A percentile compares a stretch with the other conserved stretches of the same genome.
Evolutionary conservation across 2,329 filamentous ascomycete species (phyloP).

Genomic region (Fusarium albosuccineum): DNA sequence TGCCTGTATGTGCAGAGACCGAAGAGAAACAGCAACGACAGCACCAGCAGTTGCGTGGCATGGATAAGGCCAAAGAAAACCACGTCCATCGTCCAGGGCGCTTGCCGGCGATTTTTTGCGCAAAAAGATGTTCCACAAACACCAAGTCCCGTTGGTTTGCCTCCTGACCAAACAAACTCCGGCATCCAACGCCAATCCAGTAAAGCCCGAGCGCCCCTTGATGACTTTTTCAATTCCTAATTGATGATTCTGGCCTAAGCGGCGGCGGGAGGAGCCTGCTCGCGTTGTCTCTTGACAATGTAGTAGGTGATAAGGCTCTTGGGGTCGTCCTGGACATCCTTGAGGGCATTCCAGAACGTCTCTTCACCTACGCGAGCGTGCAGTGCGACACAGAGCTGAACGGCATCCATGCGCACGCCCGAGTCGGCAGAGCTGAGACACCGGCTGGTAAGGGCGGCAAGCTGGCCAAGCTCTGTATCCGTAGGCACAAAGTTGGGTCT

Average conservation of each 20-base stretch:
- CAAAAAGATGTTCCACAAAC: conserved; percentile 18
- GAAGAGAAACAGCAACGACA: conserved; percentile 17
- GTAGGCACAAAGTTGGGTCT: conserved; percentile 62
- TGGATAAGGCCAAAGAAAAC: background rate
- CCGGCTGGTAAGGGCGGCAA: conserved; percentile 65
- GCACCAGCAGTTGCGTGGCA: background rate
- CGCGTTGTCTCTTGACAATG: conserved; percentile 77
- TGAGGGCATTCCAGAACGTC: conserved; percentile 77
- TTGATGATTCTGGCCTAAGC: conserved; percentile 4
- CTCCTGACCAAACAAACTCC: conserved; percentile 38
- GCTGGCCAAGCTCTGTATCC: conserved; percentile 64
- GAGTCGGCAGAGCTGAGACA: conserved; percentile 73
- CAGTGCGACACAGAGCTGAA: conserved; percentile 81
- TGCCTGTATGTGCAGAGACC: conserved; percentile 20
- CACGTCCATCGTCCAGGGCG: conserved; percentile 2
- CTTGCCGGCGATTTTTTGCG: conserved; percentile 15
- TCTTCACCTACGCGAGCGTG: conserved; percentile 72
- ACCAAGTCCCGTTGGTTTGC: conserved; percentile 4
- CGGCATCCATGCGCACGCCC: conserved; percentile 79
- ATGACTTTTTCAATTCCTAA: conserved; percentile 1
- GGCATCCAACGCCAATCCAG: conserved; percentile 40
- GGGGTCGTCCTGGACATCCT: conserved; percentile 75
- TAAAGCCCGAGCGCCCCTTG: conserved; percentile 6
- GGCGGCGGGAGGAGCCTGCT: conserved; percentile 51
- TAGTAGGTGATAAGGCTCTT: conserved; percentile 86